Base-by-base conservation (phyloP, 2,329 filamentous ascomycete species). In the Pezicula carpinea region DNA sequence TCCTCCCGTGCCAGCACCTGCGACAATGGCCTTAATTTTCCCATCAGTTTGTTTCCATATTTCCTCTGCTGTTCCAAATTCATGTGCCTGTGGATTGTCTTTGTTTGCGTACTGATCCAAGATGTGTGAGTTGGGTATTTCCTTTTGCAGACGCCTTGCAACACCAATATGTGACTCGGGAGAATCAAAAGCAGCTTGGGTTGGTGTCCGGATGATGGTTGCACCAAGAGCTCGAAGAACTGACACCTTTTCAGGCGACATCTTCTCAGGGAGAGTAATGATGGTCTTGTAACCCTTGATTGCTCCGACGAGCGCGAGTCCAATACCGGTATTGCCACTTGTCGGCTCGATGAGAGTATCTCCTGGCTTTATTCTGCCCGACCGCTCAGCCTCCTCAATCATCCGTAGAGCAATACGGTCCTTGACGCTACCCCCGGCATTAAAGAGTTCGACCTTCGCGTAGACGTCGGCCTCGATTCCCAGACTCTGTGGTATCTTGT, bases 231-330 rank as follows among this genome's bases (percentile, higher is more conserved):
- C 92, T 59, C 90, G 87, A 52, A 99, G 78, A 22, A 99, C 93
- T 2, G 92, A 87, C 33, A 99, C 93, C 71, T 99, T 99, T 71
- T 99, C 93, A 40, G 90, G 87, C 1, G 90, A 96, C 93, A 99
- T 99, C 77, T 99, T 99, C 73, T 99, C 93, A 43, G 93, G 93
- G 39, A 99, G 81, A 10, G 93, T 99, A 68, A 99, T 99, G 70
- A 99, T 97, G 34, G 91, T 95, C 70, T 92, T 92, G 77, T 97
- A 99, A 56, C 91, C 92, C 74, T 96, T 97, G 63, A 99, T 87
- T 14, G 93, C 93, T 48, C 82, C 92, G 15, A 97, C 92, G 29
- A 99, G 82, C 22, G 93, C 93, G 34, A 99, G 77, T 18, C 93
- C 93, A 56, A 99, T 99, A 56, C 93, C 93, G 52, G 93, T 99